These are phyloP conservation scores for Triangularia setosa DNA, from an alignment of 2,329 filamentous ascomycete species.

Conservation along the genomic window DNA sequence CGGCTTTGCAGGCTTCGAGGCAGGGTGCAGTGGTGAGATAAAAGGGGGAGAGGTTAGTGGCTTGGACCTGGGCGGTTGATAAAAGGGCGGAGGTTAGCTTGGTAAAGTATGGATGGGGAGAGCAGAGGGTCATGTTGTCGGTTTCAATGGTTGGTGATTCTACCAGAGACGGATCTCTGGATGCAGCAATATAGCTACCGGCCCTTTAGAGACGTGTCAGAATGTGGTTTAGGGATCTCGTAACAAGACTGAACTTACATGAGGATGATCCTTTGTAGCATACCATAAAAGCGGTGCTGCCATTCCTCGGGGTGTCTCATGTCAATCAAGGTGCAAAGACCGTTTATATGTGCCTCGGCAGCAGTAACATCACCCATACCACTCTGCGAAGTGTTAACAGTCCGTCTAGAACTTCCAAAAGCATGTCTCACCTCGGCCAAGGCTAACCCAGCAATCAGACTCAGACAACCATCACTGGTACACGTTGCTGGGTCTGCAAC, in stretches of 20 bases:
- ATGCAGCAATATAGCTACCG: conserved; percentile 16
- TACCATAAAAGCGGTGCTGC: conserved; percentile 17
- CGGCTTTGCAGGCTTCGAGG: conserved; percentile 19
- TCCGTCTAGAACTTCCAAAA: background rate
- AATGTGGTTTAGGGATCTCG: background rate
- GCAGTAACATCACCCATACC: conserved; percentile 18
- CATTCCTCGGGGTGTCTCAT: conserved; percentile 16
- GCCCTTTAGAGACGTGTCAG: background rate
- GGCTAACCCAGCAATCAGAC: conserved; percentile 17
- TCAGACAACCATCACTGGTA: conserved; percentile 15
- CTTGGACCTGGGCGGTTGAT: conserved; percentile 9
- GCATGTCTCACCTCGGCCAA: conserved; percentile 16
- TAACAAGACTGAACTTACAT: background rate
- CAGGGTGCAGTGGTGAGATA: conserved; percentile 11
- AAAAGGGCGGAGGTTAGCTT: conserved; percentile 8
- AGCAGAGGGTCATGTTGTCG: conserved; percentile 3
- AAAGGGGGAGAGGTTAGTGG: conserved; percentile 16
- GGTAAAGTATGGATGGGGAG: background rate
- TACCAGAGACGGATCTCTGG: background rate
- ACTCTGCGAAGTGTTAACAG: conserved; percentile 1
- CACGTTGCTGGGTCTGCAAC: conserved; percentile 12
- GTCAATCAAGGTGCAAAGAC: conserved; percentile 19
- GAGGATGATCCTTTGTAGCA: conserved; percentile 17
- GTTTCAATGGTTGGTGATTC: background rate
- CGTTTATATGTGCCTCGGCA: conserved; percentile 20